A percentile compares a stretch with the other conserved stretches of the same genome.
Evolutionary conservation across 495 filamentous ascomycete species (phyloP).

Genomic region (Penicillium waksmanii): DNA sequence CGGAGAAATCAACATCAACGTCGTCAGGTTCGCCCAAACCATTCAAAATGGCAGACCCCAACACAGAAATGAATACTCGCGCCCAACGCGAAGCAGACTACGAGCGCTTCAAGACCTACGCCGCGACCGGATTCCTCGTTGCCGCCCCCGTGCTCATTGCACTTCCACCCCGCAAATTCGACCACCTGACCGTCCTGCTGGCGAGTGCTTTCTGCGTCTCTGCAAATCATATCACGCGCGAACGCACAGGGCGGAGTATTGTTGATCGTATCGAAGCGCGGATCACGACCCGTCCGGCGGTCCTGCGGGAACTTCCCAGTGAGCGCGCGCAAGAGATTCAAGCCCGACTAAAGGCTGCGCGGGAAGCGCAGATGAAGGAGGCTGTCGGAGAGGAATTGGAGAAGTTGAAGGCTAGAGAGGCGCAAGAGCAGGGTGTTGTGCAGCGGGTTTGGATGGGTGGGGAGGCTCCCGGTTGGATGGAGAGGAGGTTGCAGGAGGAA

Average conservation of each 20-base stretch:
- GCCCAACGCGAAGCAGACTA: slow-evolving; percentile 46
- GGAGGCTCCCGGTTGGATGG: slow-evolving; percentile 71
- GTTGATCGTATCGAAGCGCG: slow-evolving; percentile 47
- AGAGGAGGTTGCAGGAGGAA: slow-evolving; percentile 69
- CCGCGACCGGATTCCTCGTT: slow-evolving; percentile 66
- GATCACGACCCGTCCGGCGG: slow-evolving; percentile 22
- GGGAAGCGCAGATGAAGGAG: slow-evolving; percentile 35
- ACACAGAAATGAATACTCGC: slow-evolving; percentile 9
- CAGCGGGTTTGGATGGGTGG: slow-evolving; percentile 67
- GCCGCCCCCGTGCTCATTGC: slow-evolving; percentile 69
- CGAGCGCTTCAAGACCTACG: slow-evolving; percentile 58
- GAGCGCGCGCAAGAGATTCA: slow-evolving; percentile 59
- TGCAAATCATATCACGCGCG: slow-evolving; percentile 63
- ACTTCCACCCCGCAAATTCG: slow-evolving; percentile 81
- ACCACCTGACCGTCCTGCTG: slow-evolving; percentile 62
- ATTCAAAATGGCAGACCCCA: slow-evolving; percentile 22
- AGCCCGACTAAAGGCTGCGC: slow-evolving; percentile 39
- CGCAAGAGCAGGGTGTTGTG: slow-evolving; percentile 46
- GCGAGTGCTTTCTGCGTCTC: slow-evolving; percentile 60
- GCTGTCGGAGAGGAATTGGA: slow-evolving; percentile 45
- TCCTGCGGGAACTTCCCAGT: slow-evolving; percentile 49
- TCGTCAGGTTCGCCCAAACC: neutral
- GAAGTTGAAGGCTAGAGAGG: slow-evolving; percentile 42
- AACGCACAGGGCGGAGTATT: slow-evolving; percentile 58
- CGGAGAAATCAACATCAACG: neutral